Conservation (phyloP, 257 asterid genomes). For the Solanum gandarillasii region DNA sequence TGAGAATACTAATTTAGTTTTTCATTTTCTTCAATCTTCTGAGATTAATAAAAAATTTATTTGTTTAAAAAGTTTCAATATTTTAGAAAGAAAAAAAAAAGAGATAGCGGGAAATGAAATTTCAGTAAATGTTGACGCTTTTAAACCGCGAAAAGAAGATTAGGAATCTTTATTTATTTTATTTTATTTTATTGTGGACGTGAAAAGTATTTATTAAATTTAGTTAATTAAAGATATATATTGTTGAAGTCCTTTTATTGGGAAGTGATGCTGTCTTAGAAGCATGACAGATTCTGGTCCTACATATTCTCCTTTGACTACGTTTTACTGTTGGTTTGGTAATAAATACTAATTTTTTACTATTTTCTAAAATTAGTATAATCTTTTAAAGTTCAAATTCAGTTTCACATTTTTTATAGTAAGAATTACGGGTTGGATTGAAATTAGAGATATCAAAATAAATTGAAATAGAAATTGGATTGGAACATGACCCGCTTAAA, state of each 20-base stretch:
- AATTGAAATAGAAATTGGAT: too few species aligned
- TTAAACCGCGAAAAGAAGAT: background rate
- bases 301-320: background rate
- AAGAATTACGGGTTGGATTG: too few species aligned
- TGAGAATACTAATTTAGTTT: background rate
- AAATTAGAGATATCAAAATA: too few species aligned
- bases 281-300: background rate
- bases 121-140: background rate
- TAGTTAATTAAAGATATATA: background rate
- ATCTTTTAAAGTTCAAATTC: too few species aligned
- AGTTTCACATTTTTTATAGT: too few species aligned
- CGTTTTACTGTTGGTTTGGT: too few species aligned
- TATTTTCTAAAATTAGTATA: too few species aligned
- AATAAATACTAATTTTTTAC: background rate
- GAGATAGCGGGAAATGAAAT: background rate
- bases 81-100: background rate
- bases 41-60: background rate
- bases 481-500: too few species aligned
- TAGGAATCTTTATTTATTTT: background rate
- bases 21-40: background rate
- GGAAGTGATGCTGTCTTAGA: background rate
- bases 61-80: background rate
- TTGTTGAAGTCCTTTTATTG: background rate
- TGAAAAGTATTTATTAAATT: background rate
- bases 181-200: constrained; percentile 9